Percentiles rank a stretch among this genome's conserved stretches.
phyloP scores from a whole-genome alignment of 148 eudicot species.

The Talinum fruticosum region DNA sequence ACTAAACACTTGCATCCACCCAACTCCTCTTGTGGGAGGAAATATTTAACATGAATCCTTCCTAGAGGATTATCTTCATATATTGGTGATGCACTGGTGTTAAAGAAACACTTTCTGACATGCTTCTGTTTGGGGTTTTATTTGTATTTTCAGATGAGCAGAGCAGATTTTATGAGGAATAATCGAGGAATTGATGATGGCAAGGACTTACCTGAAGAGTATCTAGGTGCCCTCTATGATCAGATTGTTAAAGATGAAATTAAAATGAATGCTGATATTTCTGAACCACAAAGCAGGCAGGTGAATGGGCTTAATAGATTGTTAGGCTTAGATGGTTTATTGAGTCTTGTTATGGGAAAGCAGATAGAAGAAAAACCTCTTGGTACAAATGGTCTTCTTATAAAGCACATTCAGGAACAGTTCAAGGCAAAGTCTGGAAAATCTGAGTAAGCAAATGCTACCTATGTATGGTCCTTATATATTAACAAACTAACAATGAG shows the following conservation, averaged over 20 bases:
- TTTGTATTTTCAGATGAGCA: conserved; percentile 66
- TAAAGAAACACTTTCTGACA: conserved; percentile 16
- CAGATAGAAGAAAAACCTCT: conserved; percentile 91
- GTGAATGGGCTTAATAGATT: conserved; percentile 76
- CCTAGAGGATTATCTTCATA: not conserved
- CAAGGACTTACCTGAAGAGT: conserved; percentile 91
- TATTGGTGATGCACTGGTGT: conserved; percentile 1
- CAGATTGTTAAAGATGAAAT: conserved; percentile 93
- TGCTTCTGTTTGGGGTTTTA: conserved; percentile 19
- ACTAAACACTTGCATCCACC: not conserved
- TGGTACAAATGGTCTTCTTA: conserved; percentile 84
- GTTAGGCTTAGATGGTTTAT: conserved; percentile 92
- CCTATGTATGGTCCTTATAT: not conserved
- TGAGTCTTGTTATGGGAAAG: conserved; percentile 88
- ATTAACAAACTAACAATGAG: not conserved
- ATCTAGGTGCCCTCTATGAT: conserved; percentile 81
- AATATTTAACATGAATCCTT: not conserved
- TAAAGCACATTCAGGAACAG: conserved; percentile 96
- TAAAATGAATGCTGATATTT: conserved; percentile 84
- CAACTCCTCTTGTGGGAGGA: not conserved
- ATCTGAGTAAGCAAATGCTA: conserved; percentile 67
- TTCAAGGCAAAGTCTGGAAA: conserved; percentile 86
- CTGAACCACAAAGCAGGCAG: conserved; percentile 89
- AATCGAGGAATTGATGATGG: conserved; percentile 98
- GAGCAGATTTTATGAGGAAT: conserved; percentile 93